Evolutionary conservation across 495 filamentous ascomycete genomes (phyloP).

Genomic region (Daldinia caldariorum): DNA sequence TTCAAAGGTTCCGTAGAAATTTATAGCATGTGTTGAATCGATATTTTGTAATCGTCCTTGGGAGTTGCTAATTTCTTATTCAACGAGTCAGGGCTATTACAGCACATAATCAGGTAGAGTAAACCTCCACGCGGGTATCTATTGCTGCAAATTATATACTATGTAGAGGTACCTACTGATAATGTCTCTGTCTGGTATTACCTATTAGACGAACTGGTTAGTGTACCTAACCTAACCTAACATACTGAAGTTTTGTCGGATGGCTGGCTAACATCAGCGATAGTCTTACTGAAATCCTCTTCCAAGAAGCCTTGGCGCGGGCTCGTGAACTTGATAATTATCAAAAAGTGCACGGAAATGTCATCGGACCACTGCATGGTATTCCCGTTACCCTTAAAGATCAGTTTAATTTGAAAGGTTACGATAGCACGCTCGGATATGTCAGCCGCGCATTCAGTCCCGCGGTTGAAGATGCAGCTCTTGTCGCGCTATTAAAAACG

Average conservation of each 20-base stretch:
- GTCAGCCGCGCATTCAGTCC: conserved; percentile 66
- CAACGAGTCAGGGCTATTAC: conserved; percentile 13
- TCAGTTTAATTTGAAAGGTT: conserved; percentile 75
- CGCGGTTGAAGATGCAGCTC: conserved; percentile 67
- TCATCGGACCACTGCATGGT: conserved; percentile 72
- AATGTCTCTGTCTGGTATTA: neutral
- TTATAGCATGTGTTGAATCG: conserved; percentile 7
- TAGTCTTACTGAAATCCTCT: conserved; percentile 68
- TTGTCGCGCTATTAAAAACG: conserved; percentile 77
- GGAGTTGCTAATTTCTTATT: conserved; percentile 14
- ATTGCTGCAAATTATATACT: neutral
- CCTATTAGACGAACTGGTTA: conserved; percentile 58
- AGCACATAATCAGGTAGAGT: conserved; percentile 50
- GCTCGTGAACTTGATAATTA: conserved; percentile 70
- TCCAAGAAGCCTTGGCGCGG: conserved; percentile 66
- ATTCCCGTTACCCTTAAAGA: conserved; percentile 85
- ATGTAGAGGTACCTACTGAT: too few species aligned
- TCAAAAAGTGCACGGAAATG: conserved; percentile 55
- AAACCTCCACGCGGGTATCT: conserved; percentile 8
- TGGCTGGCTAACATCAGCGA: conserved; percentile 45
- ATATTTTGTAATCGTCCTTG: neutral
- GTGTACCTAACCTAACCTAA: too few species aligned
- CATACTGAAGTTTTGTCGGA: conserved; percentile 1
- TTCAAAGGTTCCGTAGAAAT: conserved; percentile 54
- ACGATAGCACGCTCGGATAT: conserved; percentile 81